These are phyloP conservation scores for Dorcoceras hygrometricum DNA, from an alignment of 257 asterid species.

Conservation along the genomic window DNA sequence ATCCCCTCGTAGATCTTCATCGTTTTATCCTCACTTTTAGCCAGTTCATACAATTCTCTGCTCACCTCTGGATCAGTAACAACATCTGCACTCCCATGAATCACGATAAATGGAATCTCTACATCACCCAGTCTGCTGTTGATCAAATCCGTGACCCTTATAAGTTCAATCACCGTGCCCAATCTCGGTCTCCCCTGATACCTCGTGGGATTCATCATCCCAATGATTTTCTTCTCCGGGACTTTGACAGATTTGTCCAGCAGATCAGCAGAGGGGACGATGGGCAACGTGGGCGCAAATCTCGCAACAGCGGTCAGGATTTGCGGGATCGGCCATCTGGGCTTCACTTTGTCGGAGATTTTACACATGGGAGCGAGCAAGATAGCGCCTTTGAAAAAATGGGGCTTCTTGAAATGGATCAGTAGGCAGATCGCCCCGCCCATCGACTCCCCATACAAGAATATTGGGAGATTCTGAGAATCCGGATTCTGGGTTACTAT, in stretches of 20 bases:
- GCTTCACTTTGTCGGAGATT: conserved; percentile 75
- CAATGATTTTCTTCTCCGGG: conserved; percentile 54
- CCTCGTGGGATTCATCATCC: conserved; percentile 63
- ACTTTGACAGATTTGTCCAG: conserved; percentile 79
- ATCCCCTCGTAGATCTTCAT: conserved; percentile 80
- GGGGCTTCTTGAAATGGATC: conserved; percentile 49
- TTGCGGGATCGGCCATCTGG: conserved; percentile 77
- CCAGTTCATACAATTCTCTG: conserved; percentile 62
- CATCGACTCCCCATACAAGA: conserved; percentile 76
- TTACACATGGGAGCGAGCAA: conserved; percentile 84
- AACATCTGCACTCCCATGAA: conserved; percentile 80
- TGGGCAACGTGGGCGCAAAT: conserved; percentile 61
- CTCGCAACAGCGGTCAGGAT: conserved; percentile 48
- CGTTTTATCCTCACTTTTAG: conserved; percentile 71
- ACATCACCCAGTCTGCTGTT: conserved; percentile 56
- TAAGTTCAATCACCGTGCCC: conserved; percentile 73
- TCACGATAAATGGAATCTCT: conserved; percentile 55
- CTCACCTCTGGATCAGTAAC: conserved; percentile 92
- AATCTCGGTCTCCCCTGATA: conserved; percentile 77
- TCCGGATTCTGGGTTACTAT: conserved; percentile 34
- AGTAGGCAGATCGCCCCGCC: conserved; percentile 81
- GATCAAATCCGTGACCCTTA: conserved; percentile 69
- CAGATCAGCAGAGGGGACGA: conserved; percentile 81
- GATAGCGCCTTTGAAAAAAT: conserved; percentile 54
- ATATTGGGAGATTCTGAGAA: conserved; percentile 33